A percentile compares a stretch with the other conserved stretches of the same genome.
Conservation (phyloP, 257 asterid species). For the Solanum peruvianum region DNA sequence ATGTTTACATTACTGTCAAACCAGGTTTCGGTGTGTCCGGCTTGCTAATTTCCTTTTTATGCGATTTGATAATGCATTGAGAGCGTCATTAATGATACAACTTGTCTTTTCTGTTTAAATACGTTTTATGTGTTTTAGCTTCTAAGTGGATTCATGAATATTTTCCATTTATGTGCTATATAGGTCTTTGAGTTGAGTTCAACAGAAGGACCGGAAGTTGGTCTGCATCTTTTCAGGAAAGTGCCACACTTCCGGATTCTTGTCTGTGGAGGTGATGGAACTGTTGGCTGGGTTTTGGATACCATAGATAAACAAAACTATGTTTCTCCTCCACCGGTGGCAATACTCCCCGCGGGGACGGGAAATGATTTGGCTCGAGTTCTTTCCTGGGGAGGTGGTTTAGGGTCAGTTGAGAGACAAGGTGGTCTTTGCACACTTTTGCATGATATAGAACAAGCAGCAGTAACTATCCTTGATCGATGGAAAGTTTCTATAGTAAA, state of each 20-base stretch:
- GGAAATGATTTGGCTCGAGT: conserved; percentile 99
- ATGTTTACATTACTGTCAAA: background rate
- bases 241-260: conserved; percentile 90
- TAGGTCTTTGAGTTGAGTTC: conserved; percentile 88
- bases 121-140: background rate
- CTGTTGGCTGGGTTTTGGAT: conserved; percentile 93
- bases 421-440: conserved; percentile 88
- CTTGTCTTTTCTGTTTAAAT: background rate
- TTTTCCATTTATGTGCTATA: background rate
- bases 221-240: conserved; percentile 71
- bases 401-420: conserved; percentile 96
- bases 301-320: conserved; percentile 81
- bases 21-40: background rate
- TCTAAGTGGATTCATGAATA: background rate
- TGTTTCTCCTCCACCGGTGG: conserved; percentile 99
- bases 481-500: conserved; percentile 72
- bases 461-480: conserved; percentile 94
- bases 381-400: conserved; percentile 95
- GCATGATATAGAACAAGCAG: conserved; percentile 90
- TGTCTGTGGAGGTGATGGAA: conserved; percentile 98
- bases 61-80: background rate
- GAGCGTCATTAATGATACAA: background rate
- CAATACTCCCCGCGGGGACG: conserved; percentile 98
- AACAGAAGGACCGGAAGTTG: conserved; percentile 82
- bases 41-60: background rate